Evolutionary conservation across 2,329 filamentous ascomycete genomes (phyloP).

Genomic region (Clarireedia monteithiana): DNA sequence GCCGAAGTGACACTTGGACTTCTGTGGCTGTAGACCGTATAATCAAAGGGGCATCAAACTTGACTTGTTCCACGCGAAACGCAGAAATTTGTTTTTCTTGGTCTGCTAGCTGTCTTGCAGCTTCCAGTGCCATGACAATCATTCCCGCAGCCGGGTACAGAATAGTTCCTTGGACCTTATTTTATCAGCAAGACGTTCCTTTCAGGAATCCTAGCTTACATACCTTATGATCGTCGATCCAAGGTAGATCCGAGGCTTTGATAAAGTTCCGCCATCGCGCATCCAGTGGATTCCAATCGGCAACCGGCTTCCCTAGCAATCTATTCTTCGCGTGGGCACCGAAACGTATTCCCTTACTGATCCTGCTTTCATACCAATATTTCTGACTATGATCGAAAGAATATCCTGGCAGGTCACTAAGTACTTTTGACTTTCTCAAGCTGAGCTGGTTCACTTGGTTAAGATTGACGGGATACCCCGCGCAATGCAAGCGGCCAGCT

Average conservation of each 20-base stretch:
- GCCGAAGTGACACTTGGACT: conserved; percentile 17
- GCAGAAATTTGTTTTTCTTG: neutral
- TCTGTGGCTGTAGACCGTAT: conserved; percentile 27
- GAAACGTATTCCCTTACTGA: conserved; percentile 38
- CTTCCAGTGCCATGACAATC: conserved; percentile 28
- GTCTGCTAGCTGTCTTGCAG: conserved; percentile 13
- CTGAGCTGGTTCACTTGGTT: neutral
- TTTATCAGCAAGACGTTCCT: neutral
- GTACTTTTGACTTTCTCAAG: neutral
- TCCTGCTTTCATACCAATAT: conserved; percentile 46
- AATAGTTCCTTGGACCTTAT: conserved; percentile 6
- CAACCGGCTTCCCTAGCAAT: conserved; percentile 22
- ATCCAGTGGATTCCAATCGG: conserved; percentile 17
- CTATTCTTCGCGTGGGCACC: conserved; percentile 36
- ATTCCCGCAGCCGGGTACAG: conserved; percentile 28
- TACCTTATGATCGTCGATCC: conserved; percentile 15
- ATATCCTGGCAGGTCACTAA: conserved; percentile 42
- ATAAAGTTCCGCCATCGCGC: conserved; percentile 28
- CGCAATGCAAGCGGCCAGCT: neutral
- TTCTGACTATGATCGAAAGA: conserved; percentile 42
- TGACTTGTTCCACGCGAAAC: conserved; percentile 32
- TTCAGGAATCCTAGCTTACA: neutral
- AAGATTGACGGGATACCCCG: neutral
- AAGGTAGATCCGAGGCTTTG: conserved; percentile 20
- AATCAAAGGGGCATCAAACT: conserved; percentile 37